Evolutionary conservation across 2,329 filamentous ascomycete genomes (phyloP), one percentile per base, ranked within the genome.

Genomic region (Aspergillus candidus): DNA sequence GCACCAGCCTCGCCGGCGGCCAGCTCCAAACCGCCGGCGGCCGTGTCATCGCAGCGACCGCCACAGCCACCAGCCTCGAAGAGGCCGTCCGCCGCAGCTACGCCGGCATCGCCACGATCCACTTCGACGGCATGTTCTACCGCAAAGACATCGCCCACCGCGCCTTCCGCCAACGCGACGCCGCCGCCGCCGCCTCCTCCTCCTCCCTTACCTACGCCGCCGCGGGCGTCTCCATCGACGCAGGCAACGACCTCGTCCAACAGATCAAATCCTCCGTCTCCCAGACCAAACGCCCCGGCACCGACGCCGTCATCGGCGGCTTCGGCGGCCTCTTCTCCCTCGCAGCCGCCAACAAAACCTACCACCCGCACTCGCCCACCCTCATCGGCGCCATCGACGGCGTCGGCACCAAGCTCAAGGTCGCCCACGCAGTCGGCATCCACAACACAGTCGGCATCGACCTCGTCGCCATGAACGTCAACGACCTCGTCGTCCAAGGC

Each of bases 401-500:
- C 41, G 89, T 97, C 32, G 93, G 91, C 47, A 97, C 91, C 38
- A 97, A 97, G 73, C 83, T 97, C 57, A 94, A 94, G 77, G 88
- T 98, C 59, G 93, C 93, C 0, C 91, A 96, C 64, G 80, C 82
- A 11, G 86, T 94, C 72, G 78, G 82, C 57, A 88, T 94, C 70
- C 93, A 96, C 69, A 83, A 91, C 67, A 95, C 90, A 3, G 91
- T 98, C 10, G 93, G 93, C 48, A 89, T 98, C 57, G 93, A 98
- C 64, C 79, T 98, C 31, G 93, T 98, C 4, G 93, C 93, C 54
- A 97, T 97, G 91, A 97, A 96, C 67, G 93, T 97, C 63, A 98
- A 98, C 67, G 93, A 98, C 61, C 77, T 98, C 0, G 84, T 98
- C 40, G 93, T 97, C 7, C 90, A 97, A 72, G 93, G 93, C 43